phyloP scores from a whole-genome alignment of 2,329 filamentous ascomycete genomes.

The Tolypocladium paradoxum region DNA sequence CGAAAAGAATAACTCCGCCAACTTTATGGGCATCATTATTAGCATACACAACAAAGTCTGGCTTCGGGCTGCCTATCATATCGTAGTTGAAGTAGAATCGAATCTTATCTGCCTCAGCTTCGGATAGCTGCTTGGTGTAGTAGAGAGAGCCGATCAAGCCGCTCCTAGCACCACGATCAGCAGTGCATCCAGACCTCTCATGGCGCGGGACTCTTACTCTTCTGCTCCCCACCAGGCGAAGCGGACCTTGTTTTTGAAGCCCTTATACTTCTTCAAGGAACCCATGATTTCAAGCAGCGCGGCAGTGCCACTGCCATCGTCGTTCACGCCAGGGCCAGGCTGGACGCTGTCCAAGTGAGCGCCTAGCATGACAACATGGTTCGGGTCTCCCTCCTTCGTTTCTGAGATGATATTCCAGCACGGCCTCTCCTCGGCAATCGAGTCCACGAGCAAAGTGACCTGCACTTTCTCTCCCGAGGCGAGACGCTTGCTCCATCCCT shows the following conservation, averaged over 20 bases:
- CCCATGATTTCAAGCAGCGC: slow-evolving; percentile 24
- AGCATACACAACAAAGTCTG: slow-evolving; percentile 28
- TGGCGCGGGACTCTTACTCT: slow-evolving; percentile 15
- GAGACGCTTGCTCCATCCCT: slow-evolving; percentile 20
- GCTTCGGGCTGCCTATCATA: slow-evolving; percentile 48
- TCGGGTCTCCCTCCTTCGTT: slow-evolving; percentile 25
- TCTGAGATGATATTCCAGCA: slow-evolving; percentile 30
- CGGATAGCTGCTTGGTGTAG: slow-evolving; percentile 25
- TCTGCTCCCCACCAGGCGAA: slow-evolving; percentile 29
- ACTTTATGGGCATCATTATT: slow-evolving; percentile 24
- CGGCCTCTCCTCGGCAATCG: slow-evolving; percentile 18
- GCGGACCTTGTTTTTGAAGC: slow-evolving; percentile 27
- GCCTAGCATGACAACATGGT: slow-evolving; percentile 29
- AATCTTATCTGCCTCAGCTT: slow-evolving; percentile 39
- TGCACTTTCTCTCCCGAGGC: slow-evolving; percentile 16
- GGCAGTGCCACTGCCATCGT: slow-evolving; percentile 26
- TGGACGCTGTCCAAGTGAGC: slow-evolving; percentile 28
- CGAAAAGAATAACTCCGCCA: slow-evolving; percentile 11
- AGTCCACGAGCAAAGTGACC: slow-evolving; percentile 21
- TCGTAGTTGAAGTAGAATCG: slow-evolving; percentile 61
- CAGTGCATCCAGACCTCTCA: background rate
- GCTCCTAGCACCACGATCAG: slow-evolving; percentile 10
- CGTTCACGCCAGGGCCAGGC: slow-evolving; percentile 26
- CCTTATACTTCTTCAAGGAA: slow-evolving; percentile 21
- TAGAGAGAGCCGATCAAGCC: slow-evolving; percentile 33